These are phyloP conservation scores for Talaromyces borbonicus DNA, from an alignment of 495 filamentous ascomycete species.

Conservation along the genomic window DNA sequence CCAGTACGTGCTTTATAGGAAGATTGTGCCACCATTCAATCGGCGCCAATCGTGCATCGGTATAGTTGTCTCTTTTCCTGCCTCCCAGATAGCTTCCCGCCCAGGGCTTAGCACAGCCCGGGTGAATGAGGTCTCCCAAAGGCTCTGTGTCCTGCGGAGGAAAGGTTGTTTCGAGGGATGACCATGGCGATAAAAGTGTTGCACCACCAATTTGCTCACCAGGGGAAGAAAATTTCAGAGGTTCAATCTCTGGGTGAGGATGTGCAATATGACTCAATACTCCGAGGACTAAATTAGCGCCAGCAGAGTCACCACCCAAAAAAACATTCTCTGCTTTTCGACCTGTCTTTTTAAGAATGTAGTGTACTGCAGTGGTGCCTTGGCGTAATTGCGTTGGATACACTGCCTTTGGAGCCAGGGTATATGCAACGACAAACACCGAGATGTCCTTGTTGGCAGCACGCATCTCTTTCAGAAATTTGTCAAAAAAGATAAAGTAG, in stretches of 20 bases:
- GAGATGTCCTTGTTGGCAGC: constrained; percentile 33
- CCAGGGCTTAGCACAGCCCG: constrained; percentile 34
- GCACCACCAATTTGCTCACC: constrained; percentile 31
- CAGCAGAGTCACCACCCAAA: constrained; percentile 56
- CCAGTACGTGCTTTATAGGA: constrained; percentile 38
- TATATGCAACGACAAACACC: constrained; percentile 45
- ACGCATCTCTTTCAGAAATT: constrained; percentile 25
- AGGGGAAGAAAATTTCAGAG: constrained; percentile 11
- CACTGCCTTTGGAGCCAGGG: constrained; percentile 43
- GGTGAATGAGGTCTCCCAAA: constrained; percentile 42
- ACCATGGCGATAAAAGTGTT: constrained; percentile 51
- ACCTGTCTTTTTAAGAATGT: constrained; percentile 36
- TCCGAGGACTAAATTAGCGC: constrained; percentile 48
- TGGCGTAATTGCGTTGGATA: constrained; percentile 56
- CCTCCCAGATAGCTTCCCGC: constrained; percentile 36
- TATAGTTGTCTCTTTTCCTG: constrained; percentile 42
- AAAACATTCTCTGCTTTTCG: constrained; percentile 37
- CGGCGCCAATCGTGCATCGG: constrained; percentile 40
- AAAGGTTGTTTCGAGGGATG: constrained; percentile 33
- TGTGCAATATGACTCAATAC: constrained; percentile 53
- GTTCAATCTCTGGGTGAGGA: constrained; percentile 43
- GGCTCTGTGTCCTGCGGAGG: constrained; percentile 34
- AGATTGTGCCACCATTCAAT: constrained; percentile 42
- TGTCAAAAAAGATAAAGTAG: constrained; percentile 43
- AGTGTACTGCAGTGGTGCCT: constrained; percentile 39